Conservation (phyloP, 495 filamentous ascomycete genomes). For the Entonaema liquescens region DNA sequence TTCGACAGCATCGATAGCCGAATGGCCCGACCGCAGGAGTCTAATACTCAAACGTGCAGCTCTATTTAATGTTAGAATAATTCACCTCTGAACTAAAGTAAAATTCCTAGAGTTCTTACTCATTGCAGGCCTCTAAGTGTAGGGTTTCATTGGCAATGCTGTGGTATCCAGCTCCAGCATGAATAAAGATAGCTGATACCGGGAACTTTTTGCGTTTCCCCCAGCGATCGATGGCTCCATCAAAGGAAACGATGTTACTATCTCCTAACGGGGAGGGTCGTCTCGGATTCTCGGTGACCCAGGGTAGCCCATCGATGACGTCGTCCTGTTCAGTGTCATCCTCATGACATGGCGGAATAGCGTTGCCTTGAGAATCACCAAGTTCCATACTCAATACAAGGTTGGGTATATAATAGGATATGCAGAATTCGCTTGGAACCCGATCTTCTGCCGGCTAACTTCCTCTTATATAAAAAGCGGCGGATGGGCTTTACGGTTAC, state of each 20-base stretch:
- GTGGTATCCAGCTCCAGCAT: slow-evolving; percentile 96
- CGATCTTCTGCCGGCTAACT: neutral
- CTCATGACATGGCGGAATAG: neutral
- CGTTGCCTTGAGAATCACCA: neutral
- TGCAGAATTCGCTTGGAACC: neutral
- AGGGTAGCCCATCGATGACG: slow-evolving; percentile 15
- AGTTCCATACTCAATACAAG: slow-evolving; percentile 13
- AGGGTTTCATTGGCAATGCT: slow-evolving; percentile 80
- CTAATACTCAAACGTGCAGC: slow-evolving; percentile 82
- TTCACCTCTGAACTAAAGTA: neutral
- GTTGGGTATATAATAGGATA: neutral
- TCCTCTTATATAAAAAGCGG: slow-evolving; percentile 11
- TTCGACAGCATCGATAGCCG: slow-evolving; percentile 91
- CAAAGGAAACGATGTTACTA: slow-evolving; percentile 18
- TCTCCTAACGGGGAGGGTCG: slow-evolving; percentile 4
- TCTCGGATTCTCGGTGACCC: slow-evolving; percentile 10
- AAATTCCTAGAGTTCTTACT: slow-evolving; percentile 64
- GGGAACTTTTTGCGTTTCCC: slow-evolving; percentile 38
- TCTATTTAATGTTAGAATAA: slow-evolving; percentile 54
- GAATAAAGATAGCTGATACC: slow-evolving; percentile 82
- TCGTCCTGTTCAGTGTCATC: slow-evolving; percentile 15
- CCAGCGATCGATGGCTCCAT: slow-evolving; percentile 36
- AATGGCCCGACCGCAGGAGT: slow-evolving; percentile 77
- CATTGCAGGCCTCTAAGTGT: slow-evolving; percentile 84
- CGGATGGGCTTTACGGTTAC: neutral